Evolutionary conservation across 2,329 filamentous ascomycete species (phyloP), one percentile per base, ranked within the genome.

Genomic region (Cladosporium halotolerans): DNA sequence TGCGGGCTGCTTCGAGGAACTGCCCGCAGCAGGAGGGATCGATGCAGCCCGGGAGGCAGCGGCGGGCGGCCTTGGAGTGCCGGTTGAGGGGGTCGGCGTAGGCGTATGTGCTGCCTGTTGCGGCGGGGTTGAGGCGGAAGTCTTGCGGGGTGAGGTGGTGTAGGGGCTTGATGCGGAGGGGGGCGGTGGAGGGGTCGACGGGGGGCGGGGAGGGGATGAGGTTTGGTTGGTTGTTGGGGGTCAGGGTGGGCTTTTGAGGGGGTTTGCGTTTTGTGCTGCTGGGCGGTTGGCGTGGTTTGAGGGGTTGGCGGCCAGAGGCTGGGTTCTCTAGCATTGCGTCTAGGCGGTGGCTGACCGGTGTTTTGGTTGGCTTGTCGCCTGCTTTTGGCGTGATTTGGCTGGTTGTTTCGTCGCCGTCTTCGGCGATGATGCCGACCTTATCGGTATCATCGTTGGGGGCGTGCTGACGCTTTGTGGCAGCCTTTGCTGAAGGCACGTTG

Each of bases 71-170:
- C 43, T 51, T 51, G 39, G 86, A 81, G 9, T 82, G 79, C 58
- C 79, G 85, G 52, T 80, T 81, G 11, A 95, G 79, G 0, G 90
- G 84, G 55, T 92, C 86, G 1, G 79, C 75, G 65, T 83, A 95
- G 9, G 89, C 88, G 68, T 82, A 89, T 51, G 83, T 79, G 2
- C 88, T 87, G 40, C 85, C 78, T 58, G 91, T 92, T 60, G 76
- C 79, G 4, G 74, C 73, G 0, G 88, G 84, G 58, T 96, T 95
- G 61, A 93, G 76, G 66, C 85, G 92, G 75, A 96, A 96, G 69
- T 95, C 85, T 10, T 82, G 79, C 1, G 86, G 72, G 11, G 73
- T 73, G 10, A 95, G 76, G 33, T 78, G 73, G 0, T 76, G 70
- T 3, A 83, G 58, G 0, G 83, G 79, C 47, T 78, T 81, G 9